Evolutionary conservation across 1,284 basidiomycete species (phyloP).

Genomic region (Austroboletus novae-zelandiae): DNA sequence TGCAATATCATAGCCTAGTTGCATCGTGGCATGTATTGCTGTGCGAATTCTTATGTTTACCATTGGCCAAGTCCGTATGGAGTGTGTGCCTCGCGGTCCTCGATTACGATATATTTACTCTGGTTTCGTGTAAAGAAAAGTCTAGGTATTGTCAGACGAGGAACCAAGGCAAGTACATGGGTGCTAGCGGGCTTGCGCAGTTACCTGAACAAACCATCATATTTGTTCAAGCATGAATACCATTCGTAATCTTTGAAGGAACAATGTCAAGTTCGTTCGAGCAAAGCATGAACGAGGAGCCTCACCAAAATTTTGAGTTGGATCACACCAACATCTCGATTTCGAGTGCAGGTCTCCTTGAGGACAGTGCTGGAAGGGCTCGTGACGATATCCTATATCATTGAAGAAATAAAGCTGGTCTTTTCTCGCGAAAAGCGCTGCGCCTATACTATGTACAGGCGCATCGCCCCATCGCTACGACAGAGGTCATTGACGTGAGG

Average conservation of each 20-base stretch:
- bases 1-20: slow-evolving; percentile 5
- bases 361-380: slow-evolving; percentile 81
- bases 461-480: slow-evolving; percentile 85
- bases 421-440: slow-evolving; percentile 76
- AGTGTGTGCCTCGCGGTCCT: background rate
- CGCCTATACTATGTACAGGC: slow-evolving; percentile 86
- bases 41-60: background rate
- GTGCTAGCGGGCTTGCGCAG: background rate
- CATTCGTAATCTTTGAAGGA: slow-evolving; percentile 61
- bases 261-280: background rate
- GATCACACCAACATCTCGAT: slow-evolving; percentile 71
- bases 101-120: background rate
- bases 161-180: slow-evolving; percentile 2
- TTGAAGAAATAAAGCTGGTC: slow-evolving; percentile 83
- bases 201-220: slow-evolving; percentile 57
- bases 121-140: background rate
- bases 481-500: background rate
- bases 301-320: slow-evolving; percentile 61
- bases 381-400: slow-evolving; percentile 64
- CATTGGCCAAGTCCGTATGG: background rate
- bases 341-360: slow-evolving; percentile 53
- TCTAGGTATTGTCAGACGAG: background rate
- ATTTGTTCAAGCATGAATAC: slow-evolving; percentile 77
- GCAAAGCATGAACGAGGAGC: background rate
- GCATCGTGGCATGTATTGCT: background rate